Percentiles rank a stretch among this genome's conserved stretches.
phyloP scores from a whole-genome alignment of 768 basidiomycete genomes.

The Pulveroboletus sp. region DNA sequence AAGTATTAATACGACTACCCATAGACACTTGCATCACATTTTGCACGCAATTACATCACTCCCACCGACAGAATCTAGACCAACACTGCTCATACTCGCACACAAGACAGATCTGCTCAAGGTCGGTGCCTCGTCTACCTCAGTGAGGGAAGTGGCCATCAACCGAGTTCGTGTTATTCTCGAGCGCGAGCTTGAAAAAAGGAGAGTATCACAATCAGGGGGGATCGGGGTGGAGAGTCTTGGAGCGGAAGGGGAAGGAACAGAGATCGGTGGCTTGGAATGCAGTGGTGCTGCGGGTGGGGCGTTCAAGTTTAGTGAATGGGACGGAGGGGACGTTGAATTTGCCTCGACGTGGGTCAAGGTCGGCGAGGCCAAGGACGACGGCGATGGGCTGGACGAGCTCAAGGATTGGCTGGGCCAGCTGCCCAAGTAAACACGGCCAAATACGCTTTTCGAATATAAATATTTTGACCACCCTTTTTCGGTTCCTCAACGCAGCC shows the following conservation, averaged over 20 bases:
- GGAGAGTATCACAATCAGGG: slow-evolving; percentile 58
- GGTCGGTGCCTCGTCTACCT: slow-evolving; percentile 32
- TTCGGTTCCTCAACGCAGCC: slow-evolving; percentile 45
- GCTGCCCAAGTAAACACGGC: slow-evolving; percentile 33
- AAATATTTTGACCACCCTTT: not conserved
- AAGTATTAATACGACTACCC: slow-evolving; percentile 1
- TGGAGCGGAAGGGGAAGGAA: slow-evolving; percentile 62
- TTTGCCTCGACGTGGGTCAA: slow-evolving; percentile 60
- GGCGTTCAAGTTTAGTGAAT: slow-evolving; percentile 70
- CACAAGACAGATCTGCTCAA: slow-evolving; percentile 78
- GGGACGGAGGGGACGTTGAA: slow-evolving; percentile 81
- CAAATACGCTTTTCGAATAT: slow-evolving; percentile 26
- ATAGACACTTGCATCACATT: slow-evolving; percentile 75
- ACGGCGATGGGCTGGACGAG: slow-evolving; percentile 39
- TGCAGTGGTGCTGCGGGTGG: slow-evolving; percentile 53
- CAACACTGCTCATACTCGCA: slow-evolving; percentile 64
- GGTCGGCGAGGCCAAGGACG: slow-evolving; percentile 31
- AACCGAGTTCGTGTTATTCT: slow-evolving; percentile 73
- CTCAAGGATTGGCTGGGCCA: slow-evolving; percentile 51
- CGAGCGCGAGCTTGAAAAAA: slow-evolving; percentile 82
- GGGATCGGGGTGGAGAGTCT: slow-evolving; percentile 72
- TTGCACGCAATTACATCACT: slow-evolving; percentile 69
- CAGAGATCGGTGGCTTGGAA: slow-evolving; percentile 74
- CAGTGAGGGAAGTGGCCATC: slow-evolving; percentile 50
- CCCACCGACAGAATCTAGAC: slow-evolving; percentile 64